Evolutionary conservation across 805 yeast species (phyloP).

Genomic region (Aciculoconidium aculeatum): DNA sequence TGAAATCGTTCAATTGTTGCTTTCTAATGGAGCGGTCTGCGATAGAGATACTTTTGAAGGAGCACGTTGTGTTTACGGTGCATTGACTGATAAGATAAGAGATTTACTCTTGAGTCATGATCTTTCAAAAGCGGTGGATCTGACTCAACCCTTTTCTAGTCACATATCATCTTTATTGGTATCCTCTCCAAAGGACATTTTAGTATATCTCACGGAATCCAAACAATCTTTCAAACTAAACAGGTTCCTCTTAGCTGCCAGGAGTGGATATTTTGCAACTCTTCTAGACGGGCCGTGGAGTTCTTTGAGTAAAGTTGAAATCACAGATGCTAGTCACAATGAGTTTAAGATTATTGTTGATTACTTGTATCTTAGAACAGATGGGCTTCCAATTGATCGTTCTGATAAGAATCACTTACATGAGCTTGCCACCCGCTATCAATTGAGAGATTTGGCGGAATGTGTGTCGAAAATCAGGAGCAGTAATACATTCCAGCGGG

Average conservation of each 20-base stretch:
- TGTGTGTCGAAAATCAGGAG: constrained; percentile 26
- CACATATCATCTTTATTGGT: constrained; percentile 51
- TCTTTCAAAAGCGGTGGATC: constrained; percentile 62
- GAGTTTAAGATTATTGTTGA: constrained; percentile 21
- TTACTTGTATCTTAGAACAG: constrained; percentile 29
- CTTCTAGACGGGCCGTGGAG: constrained; percentile 22
- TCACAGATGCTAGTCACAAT: constrained; percentile 14
- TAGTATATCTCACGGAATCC: constrained; percentile 18
- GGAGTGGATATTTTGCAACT: constrained; percentile 21
- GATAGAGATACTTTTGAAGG: constrained; percentile 82
- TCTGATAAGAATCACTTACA: constrained; percentile 14
- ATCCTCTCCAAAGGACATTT: constrained; percentile 23
- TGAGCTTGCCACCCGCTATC: constrained; percentile 26
- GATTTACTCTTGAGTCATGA: constrained; percentile 54
- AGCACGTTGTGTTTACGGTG: constrained; percentile 70
- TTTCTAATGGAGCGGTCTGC: constrained; percentile 65
- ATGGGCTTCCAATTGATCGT: constrained; percentile 22
- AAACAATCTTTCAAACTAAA: constrained; percentile 16
- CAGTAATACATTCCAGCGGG: too few relatives aligned
- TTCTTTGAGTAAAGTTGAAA: constrained; percentile 9
- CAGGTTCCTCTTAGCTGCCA: constrained; percentile 30
- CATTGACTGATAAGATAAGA: constrained; percentile 61
- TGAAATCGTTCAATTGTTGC: constrained; percentile 51
- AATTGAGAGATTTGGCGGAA: constrained; percentile 31
- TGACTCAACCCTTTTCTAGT: constrained; percentile 65